Evolutionary conservation across 257 asterid genomes (phyloP).

Genomic region (Paulownia fortunei): DNA sequence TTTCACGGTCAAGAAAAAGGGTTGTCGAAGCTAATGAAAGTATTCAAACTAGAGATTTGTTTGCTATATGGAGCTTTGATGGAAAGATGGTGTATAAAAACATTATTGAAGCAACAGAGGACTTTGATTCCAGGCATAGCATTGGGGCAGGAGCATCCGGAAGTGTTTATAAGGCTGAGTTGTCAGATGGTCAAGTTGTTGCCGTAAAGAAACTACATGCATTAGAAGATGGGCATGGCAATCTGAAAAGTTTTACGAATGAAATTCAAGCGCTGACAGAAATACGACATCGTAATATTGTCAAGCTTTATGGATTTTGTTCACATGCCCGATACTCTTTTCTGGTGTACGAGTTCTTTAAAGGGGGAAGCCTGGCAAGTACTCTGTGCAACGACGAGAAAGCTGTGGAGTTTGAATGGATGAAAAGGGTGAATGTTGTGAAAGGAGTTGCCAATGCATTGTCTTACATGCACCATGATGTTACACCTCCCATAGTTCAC

Average conservation of each 20-base stretch:
- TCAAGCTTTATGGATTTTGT: slow-evolving; percentile 47
- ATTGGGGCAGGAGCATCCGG: slow-evolving; percentile 46
- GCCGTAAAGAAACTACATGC: slow-evolving; percentile 42
- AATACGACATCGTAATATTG: slow-evolving; percentile 42
- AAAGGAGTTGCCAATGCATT: slow-evolving; percentile 44
- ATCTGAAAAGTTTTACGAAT: slow-evolving; percentile 25
- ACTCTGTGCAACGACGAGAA: slow-evolving; percentile 14
- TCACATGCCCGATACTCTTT: slow-evolving; percentile 34
- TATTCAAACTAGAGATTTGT: background rate
- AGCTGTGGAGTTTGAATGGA: slow-evolving; percentile 38
- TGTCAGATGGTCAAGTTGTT: slow-evolving; percentile 36
- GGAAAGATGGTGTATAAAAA: slow-evolving; percentile 37
- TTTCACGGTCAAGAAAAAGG: background rate
- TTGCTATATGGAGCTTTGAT: slow-evolving; percentile 34
- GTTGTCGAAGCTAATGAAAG: background rate
- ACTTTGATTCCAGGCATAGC: slow-evolving; percentile 32
- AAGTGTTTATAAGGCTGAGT: slow-evolving; percentile 39
- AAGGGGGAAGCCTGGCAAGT: slow-evolving; percentile 39
- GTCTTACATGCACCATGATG: slow-evolving; percentile 35
- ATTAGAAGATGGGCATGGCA: background rate
- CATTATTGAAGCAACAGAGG: slow-evolving; percentile 40
- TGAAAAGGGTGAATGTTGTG: slow-evolving; percentile 39
- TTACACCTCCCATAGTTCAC: slow-evolving; percentile 20
- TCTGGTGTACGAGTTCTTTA: slow-evolving; percentile 39
- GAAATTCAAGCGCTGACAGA: slow-evolving; percentile 38